Evolutionary conservation across 495 filamentous ascomycete genomes (phyloP), one percentile per base, ranked within the genome.

Genomic region (Penicillium diatomitis): DNA sequence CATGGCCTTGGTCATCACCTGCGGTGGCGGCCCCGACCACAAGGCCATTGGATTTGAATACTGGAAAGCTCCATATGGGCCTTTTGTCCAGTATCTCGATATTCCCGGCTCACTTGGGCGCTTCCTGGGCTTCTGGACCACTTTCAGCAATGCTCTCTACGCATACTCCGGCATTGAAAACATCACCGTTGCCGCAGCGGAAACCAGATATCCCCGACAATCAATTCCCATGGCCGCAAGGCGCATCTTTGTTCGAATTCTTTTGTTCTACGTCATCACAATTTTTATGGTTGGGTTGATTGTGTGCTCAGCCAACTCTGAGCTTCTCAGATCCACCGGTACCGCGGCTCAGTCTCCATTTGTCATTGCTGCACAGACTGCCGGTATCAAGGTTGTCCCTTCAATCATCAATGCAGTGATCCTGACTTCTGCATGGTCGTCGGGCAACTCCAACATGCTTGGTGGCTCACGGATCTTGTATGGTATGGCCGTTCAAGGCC

Each of bases 81-180:
- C 58, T 6, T 49, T 61, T 8, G 50, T 56, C 10, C 58, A 61
- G 35, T 59, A 61, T 27, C 39, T 62, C 6, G 53, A 46, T 1
- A 46, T 56, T 3, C 30, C 32, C 1, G 59, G 59, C 3, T 50
- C 53, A 0, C 46, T 59, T 6, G 59, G 59, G 2, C 47, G 49
- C 10, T 59, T 62, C 41, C 60, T 81, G 4, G 78, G 78, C 2
- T 81, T 76, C 52, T 80, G 76, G 75, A 64, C 63, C n/a, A 72
- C 75, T 10, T 71, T 80, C 57, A 73, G 64, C 11, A 76, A 71
- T 31, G 78, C 76, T 10, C 72, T 79, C 6, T 82, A 78, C 58
- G 69, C 70, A 2, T 82, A 78, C 48, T 72, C 76, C 1, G 78
- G 78, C 8, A 69, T 80, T 37, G 73, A 77, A 49, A 70, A 65